Evolutionary conservation across 164 flowering plant species (phyloP), one percentile per base, ranked within the genome.

Genomic region (Kingdonia uniflora): DNA sequence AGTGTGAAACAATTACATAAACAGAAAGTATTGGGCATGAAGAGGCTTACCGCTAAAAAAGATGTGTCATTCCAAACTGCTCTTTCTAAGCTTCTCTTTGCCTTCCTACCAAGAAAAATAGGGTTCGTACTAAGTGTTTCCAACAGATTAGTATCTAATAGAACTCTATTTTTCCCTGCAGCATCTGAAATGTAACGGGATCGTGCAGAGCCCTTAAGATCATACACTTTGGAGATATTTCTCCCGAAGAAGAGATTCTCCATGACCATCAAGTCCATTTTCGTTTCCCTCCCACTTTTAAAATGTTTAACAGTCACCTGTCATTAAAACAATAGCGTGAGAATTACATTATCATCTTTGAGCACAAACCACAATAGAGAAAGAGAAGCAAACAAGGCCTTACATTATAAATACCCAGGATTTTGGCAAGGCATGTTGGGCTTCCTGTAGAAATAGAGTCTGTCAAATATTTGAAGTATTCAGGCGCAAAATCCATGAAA

Each of bases 231-330:
- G 5, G 88, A 74, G 20, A 84, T 69, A 41, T 39, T 76, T 69
- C 84, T 84, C 55, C 54, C 60, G 55, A 61, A 86, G 60, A 86
- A 86, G 23, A 86, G 80, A 55, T 86, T 86, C 71, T 86, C 95
- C 95, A 86, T 86, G 68, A 86, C 88, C 91, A 86, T 80, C 58
- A 86, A 54, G 63, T 86, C 86, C 81, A 84, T 80, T 71, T 79
- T 86, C 16, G 60, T 71, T 64, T 81, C 88, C 63, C 67, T 81
- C 12, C 88, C 82, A 53, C 90, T 81, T 64, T 73, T 81, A 56
- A 72, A 35, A 70, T 78, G 73, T 67, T 83, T 81, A 2, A 73
- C 70, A 23, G 76, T 66, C 19, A 86, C 90, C 95, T 85, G 62
- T 50, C 54, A 65, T 26, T 47, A 53, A 42, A 41, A 19, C 15